Evolutionary conservation across 2,329 filamentous ascomycete species (phyloP), one percentile per base, ranked within the genome.

Genomic region (Tetracladium maxilliforme): DNA sequence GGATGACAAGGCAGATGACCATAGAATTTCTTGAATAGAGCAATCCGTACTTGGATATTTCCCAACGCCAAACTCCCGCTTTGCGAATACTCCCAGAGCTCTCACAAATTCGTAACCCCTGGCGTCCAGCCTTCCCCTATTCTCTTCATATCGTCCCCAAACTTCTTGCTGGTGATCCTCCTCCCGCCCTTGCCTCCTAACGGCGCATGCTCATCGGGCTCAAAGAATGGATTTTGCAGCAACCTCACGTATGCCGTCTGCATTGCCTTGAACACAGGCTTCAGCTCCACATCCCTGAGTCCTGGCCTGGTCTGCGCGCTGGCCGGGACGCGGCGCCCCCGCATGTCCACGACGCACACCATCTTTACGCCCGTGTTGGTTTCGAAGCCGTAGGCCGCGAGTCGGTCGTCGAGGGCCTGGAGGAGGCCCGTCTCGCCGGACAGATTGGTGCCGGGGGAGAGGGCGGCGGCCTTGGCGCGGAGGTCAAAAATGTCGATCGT

Each of bases 301-400:
- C 81, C 83, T 11, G 79, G 55, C 10, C 68, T 66, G 11, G 42
- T 39, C 44, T 41, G 16, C 11, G 16, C 28, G 19, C 28, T 36
- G 14, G 24, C 28, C 10, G 36, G 28, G 10, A 22, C 27, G 18
- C 14, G 25, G 27, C 77, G 61, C 2, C 84, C 86, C 37, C 84
- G 72, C 68, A 92, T 83, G 53, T 98, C 87, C 16, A 95, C 77
- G 4, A 94, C 70, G 33, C 84, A 76, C 17, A 95, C 73, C 43
- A 98, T 74, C 47, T 87, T 86, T 34, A 93, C 72, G 20, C 84
- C 84, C 14, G 90, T 95, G 52, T 93, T 95, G 29, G 90, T 94
- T 51, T 95, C 70, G 71, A 82, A 94, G 41, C 90, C 90, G 56
- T 95, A 98, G 37, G 84, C 79, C 18, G 86, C 84, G 23, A 95